A percentile compares a stretch with the other conserved stretches of the same genome.
Conservation (phyloP, 176 grass and related monocot species). For the Raddia distichophylla region DNA sequence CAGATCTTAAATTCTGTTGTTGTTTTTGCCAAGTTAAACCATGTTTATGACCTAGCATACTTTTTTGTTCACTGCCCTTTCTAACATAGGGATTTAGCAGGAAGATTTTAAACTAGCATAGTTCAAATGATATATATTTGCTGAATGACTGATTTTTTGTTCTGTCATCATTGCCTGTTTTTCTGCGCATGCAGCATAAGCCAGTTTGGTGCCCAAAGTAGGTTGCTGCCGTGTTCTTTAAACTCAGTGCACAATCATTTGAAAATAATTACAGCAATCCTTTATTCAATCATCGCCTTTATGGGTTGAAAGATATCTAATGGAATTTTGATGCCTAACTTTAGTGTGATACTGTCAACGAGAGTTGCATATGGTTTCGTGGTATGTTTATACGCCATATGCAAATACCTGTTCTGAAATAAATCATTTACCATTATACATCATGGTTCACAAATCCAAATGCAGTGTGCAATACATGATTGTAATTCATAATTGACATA, state of each 20-base stretch:
- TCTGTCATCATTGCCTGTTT: neutral
- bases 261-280: neutral
- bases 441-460: neutral
- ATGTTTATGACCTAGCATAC: neutral
- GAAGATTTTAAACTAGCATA: neutral
- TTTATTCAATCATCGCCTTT: neutral
- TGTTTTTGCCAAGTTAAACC: neutral
- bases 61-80: neutral
- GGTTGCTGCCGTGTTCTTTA: neutral
- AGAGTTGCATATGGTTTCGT: neutral
- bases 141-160: slow-evolving; percentile 16
- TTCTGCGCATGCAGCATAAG: neutral
- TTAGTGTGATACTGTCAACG: neutral
- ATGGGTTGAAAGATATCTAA: neutral
- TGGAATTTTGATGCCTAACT: slow-evolving; percentile 2
- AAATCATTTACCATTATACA: neutral
- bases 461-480: neutral
- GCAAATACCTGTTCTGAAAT: neutral
- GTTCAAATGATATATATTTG: neutral
- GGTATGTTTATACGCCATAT: neutral
- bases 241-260: neutral
- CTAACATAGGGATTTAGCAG: neutral
- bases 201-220: neutral
- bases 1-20: neutral
- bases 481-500: neutral